Conservation (phyloP, 257 asterid genomes). For the Primulina huaijiensis region DNA sequence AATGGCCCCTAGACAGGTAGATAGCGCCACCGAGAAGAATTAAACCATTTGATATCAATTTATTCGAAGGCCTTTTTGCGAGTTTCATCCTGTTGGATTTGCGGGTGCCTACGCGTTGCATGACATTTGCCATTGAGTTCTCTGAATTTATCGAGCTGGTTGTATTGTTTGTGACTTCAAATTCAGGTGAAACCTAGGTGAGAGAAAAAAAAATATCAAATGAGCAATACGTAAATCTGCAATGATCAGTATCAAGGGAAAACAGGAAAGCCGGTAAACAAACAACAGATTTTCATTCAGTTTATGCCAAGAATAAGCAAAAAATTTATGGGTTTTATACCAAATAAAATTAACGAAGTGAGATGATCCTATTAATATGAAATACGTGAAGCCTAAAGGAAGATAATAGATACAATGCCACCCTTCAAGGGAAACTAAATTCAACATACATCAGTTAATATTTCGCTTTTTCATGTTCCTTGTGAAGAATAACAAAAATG, state of each 20-base stretch:
- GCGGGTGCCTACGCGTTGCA: conserved; percentile 25
- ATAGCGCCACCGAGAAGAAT: conserved; percentile 68
- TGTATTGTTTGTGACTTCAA: conserved; percentile 34
- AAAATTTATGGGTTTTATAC: no score
- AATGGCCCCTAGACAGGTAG: conserved; percentile 68
- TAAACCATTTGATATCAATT: conserved; percentile 57
- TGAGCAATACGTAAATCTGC: conserved; percentile 9
- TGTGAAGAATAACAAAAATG: no score
- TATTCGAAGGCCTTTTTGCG: conserved; percentile 42
- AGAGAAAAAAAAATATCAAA: conserved; percentile 5
- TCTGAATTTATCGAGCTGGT: conserved; percentile 30
- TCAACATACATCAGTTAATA: no score
- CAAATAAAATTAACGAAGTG: no score
- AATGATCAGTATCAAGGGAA: neutral
- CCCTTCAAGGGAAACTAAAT: no score
- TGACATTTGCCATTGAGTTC: conserved; percentile 25
- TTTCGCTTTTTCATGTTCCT: no score
- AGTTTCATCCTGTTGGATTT: conserved; percentile 38
- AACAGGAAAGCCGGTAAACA: neutral
- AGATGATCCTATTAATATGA: no score
- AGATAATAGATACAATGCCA: no score
- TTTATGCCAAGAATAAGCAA: no score
- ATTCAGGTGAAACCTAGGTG: conserved; percentile 61
- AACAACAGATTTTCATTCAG: neutral
- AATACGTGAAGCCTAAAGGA: no score